phyloP scores from a whole-genome alignment of 2,329 filamentous ascomycete species.

The Coniosporium tulheliwenetii region DNA sequence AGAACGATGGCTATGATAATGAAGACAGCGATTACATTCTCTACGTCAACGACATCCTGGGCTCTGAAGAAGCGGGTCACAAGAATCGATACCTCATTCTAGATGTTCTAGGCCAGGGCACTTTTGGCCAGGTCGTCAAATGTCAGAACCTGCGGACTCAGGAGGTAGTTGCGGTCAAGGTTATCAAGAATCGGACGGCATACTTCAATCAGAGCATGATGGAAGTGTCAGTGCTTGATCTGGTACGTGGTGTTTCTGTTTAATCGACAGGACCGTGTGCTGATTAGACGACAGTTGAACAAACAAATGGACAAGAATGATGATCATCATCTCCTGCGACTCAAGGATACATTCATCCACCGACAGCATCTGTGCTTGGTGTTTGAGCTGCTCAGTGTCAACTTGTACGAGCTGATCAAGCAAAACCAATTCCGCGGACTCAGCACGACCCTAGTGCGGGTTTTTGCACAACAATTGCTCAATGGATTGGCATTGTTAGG shows the following conservation, averaged over 20 bases:
- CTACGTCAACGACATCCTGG: constrained; percentile 96
- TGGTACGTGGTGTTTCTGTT: constrained; percentile 41
- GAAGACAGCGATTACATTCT: constrained; percentile 99
- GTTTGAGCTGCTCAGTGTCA: constrained; percentile 92
- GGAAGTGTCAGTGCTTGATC: constrained; percentile 93
- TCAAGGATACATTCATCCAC: constrained; percentile 98
- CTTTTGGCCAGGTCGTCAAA: constrained; percentile 97
- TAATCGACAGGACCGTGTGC: neutral
- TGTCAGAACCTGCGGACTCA: constrained; percentile 97
- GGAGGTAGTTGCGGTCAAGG: constrained; percentile 96
- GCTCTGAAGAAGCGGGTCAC: constrained; percentile 93
- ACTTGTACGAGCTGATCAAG: constrained; percentile 96
- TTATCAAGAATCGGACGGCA: constrained; percentile 96
- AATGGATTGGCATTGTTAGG: constrained; percentile 86
- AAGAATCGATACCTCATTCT: constrained; percentile 98
- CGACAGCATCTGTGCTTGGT: constrained; percentile 91
- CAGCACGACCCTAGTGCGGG: constrained; percentile 89
- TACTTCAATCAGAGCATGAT: constrained; percentile 99
- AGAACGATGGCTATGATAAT: constrained; percentile 98
- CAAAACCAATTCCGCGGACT: constrained; percentile 97
- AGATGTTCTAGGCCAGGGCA: constrained; percentile 91
- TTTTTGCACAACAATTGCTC: constrained; percentile 92
- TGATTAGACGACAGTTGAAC: constrained; percentile 53
- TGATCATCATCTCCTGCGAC: constrained; percentile 82
- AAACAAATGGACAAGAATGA: constrained; percentile 99